phyloP scores from a whole-genome alignment of 352 stramenopile species.

The Aphanomyces invadans region DNA sequence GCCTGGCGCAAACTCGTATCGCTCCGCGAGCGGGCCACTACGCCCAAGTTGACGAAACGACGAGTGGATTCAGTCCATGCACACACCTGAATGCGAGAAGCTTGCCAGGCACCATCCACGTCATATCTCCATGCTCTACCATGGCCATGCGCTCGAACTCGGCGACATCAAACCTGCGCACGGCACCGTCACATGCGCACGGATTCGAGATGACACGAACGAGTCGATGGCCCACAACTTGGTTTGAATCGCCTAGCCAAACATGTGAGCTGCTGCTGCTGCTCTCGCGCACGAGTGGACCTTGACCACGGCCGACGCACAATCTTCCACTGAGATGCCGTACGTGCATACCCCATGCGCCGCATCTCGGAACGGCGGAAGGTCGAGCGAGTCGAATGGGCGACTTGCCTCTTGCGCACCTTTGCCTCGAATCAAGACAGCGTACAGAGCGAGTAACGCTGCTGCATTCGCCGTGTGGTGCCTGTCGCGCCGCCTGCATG shows the following conservation, averaged over 20 bases:
- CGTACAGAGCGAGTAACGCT: slow-evolving; percentile 86
- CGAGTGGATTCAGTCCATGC: background rate
- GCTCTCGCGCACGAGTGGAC: no score
- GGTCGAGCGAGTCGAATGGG: slow-evolving; percentile 34
- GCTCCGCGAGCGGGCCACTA: slow-evolving; percentile 83
- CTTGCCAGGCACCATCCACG: slow-evolving; percentile 89
- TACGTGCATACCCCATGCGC: slow-evolving; percentile 77
- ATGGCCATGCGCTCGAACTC: slow-evolving; percentile 93
- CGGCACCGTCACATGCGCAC: slow-evolving; percentile 22
- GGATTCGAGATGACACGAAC: slow-evolving; percentile 41
- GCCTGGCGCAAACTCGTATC: slow-evolving; percentile 52
- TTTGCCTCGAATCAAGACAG: slow-evolving; percentile 39
- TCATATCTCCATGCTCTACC: slow-evolving; percentile 93
- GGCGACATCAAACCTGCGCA: slow-evolving; percentile 42
- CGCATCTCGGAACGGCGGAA: slow-evolving; percentile 49
- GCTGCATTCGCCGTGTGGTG: slow-evolving; percentile 88
- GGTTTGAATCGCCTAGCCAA: slow-evolving; percentile 22
- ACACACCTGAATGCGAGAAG: slow-evolving; percentile 86
- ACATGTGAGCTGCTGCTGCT: no score
- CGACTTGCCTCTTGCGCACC: slow-evolving; percentile 62
- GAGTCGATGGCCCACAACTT: slow-evolving; percentile 69
- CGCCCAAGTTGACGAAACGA: background rate
- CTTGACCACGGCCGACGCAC: slow-evolving; percentile 82
- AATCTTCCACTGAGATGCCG: slow-evolving; percentile 90
- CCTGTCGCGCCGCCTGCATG: no score